Evolutionary conservation across 768 basidiomycete species (phyloP).

Genomic region (Russula vinacea): DNA sequence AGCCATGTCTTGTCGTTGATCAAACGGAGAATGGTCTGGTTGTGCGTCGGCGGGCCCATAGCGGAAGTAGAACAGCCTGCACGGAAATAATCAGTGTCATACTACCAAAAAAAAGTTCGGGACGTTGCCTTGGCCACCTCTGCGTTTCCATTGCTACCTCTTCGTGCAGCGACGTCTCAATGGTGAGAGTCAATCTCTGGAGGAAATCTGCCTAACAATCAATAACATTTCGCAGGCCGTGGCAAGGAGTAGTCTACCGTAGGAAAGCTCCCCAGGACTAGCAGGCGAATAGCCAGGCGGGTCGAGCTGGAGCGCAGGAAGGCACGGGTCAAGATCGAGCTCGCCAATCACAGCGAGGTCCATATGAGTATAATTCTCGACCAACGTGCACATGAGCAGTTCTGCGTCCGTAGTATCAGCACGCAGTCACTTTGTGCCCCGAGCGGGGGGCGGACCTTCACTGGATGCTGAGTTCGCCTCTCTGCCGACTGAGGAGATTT

Average conservation of each 20-base stretch:
- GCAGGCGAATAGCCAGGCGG: conserved; percentile 40
- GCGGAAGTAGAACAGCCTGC: conserved; percentile 54
- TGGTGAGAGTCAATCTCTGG: conserved; percentile 40
- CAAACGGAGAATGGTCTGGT: conserved; percentile 32
- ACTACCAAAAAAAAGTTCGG: conserved; percentile 28
- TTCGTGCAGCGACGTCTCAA: conserved; percentile 40
- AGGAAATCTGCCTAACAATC: conserved; percentile 47
- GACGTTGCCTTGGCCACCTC: conserved; percentile 40
- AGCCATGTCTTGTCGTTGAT: conserved; percentile 38
- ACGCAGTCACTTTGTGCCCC: conserved; percentile 22
- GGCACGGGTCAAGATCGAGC: conserved; percentile 50
- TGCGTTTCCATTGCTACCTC: conserved; percentile 35
- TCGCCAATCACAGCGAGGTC: conserved; percentile 60
- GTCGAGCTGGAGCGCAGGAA: conserved; percentile 47
- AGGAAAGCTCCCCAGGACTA: conserved; percentile 44
- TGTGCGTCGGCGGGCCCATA: conserved; percentile 49
- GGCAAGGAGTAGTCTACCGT: conserved; percentile 6
- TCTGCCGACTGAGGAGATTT: neutral
- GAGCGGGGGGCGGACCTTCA: conserved; percentile 35
- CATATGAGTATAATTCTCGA: conserved; percentile 68
- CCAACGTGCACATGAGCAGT: conserved; percentile 50
- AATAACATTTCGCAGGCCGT: conserved; percentile 18
- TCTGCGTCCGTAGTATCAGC: conserved; percentile 36
- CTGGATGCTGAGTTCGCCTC: conserved; percentile 24
- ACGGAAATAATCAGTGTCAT: conserved; percentile 12